Conservation (phyloP, 2,329 filamentous ascomycete genomes). For the Raffaelea deltoideospora region DNA sequence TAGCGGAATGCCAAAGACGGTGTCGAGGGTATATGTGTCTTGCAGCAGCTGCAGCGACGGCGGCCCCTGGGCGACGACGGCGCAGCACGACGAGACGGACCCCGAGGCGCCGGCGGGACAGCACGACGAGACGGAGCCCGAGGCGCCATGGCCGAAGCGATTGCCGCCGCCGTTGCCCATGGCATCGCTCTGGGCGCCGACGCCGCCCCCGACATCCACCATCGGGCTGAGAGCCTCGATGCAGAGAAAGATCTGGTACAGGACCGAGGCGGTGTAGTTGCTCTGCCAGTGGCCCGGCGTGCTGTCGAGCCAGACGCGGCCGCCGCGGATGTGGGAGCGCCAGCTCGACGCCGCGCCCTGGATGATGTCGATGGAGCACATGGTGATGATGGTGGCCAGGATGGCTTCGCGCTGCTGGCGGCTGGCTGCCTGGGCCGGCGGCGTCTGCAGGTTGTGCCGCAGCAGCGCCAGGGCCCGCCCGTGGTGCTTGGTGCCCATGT, state of each 20-base stretch:
- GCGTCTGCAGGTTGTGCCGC: too few relatives aligned
- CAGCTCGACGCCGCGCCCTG: neutral
- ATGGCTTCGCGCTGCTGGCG: neutral
- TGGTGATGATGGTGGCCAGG: neutral
- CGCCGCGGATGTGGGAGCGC: neutral
- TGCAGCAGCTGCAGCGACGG: neutral
- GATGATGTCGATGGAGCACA: neutral
- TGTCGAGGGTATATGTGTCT: slow-evolving; percentile 1
- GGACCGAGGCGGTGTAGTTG: neutral
- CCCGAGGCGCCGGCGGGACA: neutral
- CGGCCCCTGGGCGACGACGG: slow-evolving; percentile 1
- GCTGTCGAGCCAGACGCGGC: neutral
- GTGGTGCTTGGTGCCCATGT: neutral
- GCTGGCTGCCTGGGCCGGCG: too few relatives aligned
- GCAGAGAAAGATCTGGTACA: slow-evolving; percentile 2
- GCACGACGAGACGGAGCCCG: neutral
- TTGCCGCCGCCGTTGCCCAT: neutral
- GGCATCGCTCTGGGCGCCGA: neutral
- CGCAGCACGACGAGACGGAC: neutral
- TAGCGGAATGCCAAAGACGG: slow-evolving; percentile 1
- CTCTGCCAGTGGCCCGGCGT: neutral
- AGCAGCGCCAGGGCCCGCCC: too few relatives aligned
- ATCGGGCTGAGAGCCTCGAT: neutral
- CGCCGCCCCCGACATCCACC: neutral
- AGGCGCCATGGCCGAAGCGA: neutral